Evolutionary conservation across 345 rosid species (phyloP).

Genomic region (Sisymbrium altissimum): DNA sequence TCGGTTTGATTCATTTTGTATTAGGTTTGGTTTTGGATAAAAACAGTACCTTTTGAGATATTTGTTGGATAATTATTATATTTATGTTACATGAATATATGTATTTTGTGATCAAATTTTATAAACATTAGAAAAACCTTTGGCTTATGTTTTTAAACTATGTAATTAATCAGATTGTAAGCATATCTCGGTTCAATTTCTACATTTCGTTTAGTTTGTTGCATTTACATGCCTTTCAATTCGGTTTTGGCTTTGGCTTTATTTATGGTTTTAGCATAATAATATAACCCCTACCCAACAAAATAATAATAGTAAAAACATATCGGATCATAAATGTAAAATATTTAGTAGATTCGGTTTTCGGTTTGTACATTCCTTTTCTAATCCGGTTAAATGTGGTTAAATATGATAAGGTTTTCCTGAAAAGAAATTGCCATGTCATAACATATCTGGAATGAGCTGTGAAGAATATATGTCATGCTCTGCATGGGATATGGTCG

Average conservation of each 20-base stretch:
- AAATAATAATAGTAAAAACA: neutral
- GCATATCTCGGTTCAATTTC: neutral
- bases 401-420: constrained; percentile 64
- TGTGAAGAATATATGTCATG: constrained; percentile 80
- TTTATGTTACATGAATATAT: neutral
- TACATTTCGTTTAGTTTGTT: neutral
- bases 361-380: neutral
- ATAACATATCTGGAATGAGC: constrained; percentile 89
- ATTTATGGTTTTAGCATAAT: neutral
- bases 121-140: neutral
- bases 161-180: too few relatives aligned
- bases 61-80: neutral
- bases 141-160: neutral
- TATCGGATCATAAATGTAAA: neutral
- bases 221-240: too few relatives aligned
- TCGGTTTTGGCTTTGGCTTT: neutral
- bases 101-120: neutral
- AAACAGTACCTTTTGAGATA: neutral
- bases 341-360: neutral
- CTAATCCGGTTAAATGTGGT: neutral
- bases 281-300: neutral
- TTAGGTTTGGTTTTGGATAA: neutral
- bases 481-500: constrained; percentile 64
- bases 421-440: constrained; percentile 68
- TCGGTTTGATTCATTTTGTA: neutral